Base-by-base conservation (phyloP, 192 early-diverging fungal genomes). In the Rhizoclosmatium sp. region DNA sequence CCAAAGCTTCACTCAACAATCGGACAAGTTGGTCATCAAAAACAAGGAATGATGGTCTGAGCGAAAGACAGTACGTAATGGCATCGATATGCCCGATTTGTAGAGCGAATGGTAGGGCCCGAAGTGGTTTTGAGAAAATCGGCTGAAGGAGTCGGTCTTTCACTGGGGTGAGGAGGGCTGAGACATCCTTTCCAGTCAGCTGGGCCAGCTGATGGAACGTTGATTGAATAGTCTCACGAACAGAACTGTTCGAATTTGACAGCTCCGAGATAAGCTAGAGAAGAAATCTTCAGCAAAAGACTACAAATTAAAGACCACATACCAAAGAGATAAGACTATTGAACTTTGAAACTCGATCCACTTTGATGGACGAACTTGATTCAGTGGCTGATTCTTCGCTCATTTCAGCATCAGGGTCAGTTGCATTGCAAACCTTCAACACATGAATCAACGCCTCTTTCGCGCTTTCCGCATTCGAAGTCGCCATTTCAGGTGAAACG, bases 41-140 rank as follows among this genome's bases (percentile, higher is more conserved):
- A 97, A 90, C 88, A 31, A 99, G 81, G 68, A 99, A 89, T 2
- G 96, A 93, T 61, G 97, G 97, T 19, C 91, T 86, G 44, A 99
- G 83, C 0, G 92, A 89, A 58, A 99, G 84, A 72, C 97, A 98
- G 82, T 97, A 99, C 0, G 96, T 98, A 65, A 99, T 96, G 2
- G 97, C 97, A 75, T 99, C 98, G 72, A 98, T 98, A 79, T 98
- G 92, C 16, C 97, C 98, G 46, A 99, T 99, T 82, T 99, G 98
- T 92, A 98, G 94, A 59, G 94, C 90, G 82, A 95, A 93, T 0
- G 98, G 96, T 42, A 99, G 87, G 0, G 97, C 96, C 5, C 97
- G 93, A 65, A 99, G 87, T 3, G 98, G 98, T 81, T 98, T 98
- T 46, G 95, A 91, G 83, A 98, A 99, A 66, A 99, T 99, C 3